Evolutionary conservation across 805 yeast species (phyloP).

Genomic region (Teunomyces panamensis): DNA sequence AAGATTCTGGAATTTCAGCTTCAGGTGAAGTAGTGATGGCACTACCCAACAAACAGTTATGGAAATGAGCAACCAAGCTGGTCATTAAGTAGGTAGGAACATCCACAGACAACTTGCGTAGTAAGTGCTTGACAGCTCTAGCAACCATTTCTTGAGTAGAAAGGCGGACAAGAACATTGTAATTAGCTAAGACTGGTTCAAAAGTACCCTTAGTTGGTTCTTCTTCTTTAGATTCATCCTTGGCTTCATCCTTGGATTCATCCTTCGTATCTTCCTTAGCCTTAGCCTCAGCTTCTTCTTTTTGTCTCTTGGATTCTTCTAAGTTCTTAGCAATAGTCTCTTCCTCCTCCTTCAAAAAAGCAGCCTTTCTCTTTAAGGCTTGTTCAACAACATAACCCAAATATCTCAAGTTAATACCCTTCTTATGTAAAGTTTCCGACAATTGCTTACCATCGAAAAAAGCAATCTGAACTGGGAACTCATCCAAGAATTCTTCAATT

Average conservation of each 20-base stretch:
- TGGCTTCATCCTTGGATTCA: slow-evolving; percentile 21
- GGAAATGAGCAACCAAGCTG: slow-evolving; percentile 62
- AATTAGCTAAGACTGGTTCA: slow-evolving; percentile 41
- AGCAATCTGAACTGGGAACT: slow-evolving; percentile 51
- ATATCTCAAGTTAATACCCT: slow-evolving; percentile 88
- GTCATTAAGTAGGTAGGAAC: slow-evolving; percentile 58
- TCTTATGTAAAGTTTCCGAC: slow-evolving; percentile 62
- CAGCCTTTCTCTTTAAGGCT: slow-evolving; percentile 19
- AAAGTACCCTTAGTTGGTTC: slow-evolving; percentile 35
- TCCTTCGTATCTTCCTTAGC: slow-evolving; percentile 26
- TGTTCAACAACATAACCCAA: slow-evolving; percentile 60
- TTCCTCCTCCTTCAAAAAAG: slow-evolving; percentile 13
- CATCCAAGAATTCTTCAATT: slow-evolving; percentile 60
- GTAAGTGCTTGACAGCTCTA: slow-evolving; percentile 73
- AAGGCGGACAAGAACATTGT: slow-evolving; percentile 46
- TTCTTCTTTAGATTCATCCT: slow-evolving; percentile 21
- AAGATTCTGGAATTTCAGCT: slow-evolving; percentile 40
- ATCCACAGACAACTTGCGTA: slow-evolving; percentile 46
- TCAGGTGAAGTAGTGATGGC: slow-evolving; percentile 39
- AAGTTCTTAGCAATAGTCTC: slow-evolving; percentile 24
- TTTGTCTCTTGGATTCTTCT: slow-evolving; percentile 22
- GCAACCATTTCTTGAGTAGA: slow-evolving; percentile 69
- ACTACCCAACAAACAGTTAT: slow-evolving; percentile 65
- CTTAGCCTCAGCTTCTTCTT: slow-evolving; percentile 20
- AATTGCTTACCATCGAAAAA: slow-evolving; percentile 86